Conservation (phyloP, 805 yeast species). For the Cyberlindnera japonica region DNA sequence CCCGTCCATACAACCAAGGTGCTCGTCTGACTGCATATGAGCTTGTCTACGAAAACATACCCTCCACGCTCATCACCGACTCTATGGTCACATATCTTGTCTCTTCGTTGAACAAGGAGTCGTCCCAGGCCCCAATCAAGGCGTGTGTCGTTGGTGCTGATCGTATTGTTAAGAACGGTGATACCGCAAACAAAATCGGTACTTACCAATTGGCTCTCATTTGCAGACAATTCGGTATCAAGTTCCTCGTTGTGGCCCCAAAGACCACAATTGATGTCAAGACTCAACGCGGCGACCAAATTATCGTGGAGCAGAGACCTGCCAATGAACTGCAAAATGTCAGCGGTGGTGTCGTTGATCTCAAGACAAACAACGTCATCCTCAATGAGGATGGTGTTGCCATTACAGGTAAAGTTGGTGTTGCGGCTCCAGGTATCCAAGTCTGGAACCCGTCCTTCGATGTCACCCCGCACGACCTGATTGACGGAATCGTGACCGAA, state of each 20-base stretch:
- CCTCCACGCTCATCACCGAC: conserved; percentile 85
- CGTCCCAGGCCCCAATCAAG: conserved; percentile 61
- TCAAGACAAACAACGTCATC: conserved; percentile 25
- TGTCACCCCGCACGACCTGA: conserved; percentile 77
- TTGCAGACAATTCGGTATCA: conserved; percentile 57
- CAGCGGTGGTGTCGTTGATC: conserved; percentile 57
- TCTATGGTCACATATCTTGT: conserved; percentile 85
- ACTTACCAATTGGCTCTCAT: conserved; percentile 86
- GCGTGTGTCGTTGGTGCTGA: conserved; percentile 88
- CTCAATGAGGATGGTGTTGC: conserved; percentile 30
- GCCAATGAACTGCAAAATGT: conserved; percentile 72
- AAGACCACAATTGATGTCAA: conserved; percentile 79
- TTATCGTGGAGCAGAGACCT: conserved; percentile 86
- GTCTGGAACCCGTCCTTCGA: conserved; percentile 98
- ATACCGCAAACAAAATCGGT: conserved; percentile 94
- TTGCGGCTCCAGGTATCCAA: conserved; percentile 78
- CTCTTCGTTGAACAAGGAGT: conserved; percentile 34
- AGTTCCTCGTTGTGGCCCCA: conserved; percentile 94
- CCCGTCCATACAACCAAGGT: conserved; percentile 97
- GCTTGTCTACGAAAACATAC: conserved; percentile 77
- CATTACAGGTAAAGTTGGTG: conserved; percentile 52
- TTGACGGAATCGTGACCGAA: conserved; percentile 91
- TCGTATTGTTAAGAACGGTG: conserved; percentile 89
- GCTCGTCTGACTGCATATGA: conserved; percentile 91
- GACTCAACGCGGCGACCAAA: conserved; percentile 65